Evolutionary conservation across 2,329 filamentous ascomycete species (phyloP).

Genomic region (Cercospora nicotianae): DNA sequence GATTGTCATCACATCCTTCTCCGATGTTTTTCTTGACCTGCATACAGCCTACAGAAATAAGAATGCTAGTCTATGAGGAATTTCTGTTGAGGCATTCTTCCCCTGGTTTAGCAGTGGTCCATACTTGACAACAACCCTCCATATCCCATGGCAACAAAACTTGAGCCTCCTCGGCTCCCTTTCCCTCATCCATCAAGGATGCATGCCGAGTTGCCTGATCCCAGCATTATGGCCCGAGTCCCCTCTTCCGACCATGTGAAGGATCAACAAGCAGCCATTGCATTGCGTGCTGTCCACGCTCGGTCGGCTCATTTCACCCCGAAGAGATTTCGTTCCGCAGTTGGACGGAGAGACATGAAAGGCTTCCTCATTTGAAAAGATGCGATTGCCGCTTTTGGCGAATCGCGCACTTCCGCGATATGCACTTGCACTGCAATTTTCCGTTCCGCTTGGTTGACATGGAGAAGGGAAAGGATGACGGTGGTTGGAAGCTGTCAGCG

Average conservation of each 20-base stretch:
- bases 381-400: neutral
- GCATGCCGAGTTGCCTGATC: neutral
- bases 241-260: neutral
- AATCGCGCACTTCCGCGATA: neutral
- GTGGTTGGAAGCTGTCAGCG: neutral
- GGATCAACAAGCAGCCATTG: neutral
- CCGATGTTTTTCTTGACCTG: neutral
- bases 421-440: neutral
- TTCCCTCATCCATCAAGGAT: neutral
- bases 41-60: neutral
- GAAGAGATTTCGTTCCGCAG: neutral
- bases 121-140: neutral
- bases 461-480: too few species aligned
- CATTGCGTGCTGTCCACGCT: neutral
- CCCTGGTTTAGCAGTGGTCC: neutral
- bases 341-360: neutral
- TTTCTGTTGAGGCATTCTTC: neutral
- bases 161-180: neutral
- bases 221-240: neutral
- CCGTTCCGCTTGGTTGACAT: neutral
- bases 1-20: neutral
- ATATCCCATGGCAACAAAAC: neutral
- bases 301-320: neutral
- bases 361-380: neutral
- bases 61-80: neutral